A percentile compares a stretch with the other conserved stretches of the same genome.
phyloP scores from a whole-genome alignment of 805 yeast species.

The Candida tammaniensis region DNA sequence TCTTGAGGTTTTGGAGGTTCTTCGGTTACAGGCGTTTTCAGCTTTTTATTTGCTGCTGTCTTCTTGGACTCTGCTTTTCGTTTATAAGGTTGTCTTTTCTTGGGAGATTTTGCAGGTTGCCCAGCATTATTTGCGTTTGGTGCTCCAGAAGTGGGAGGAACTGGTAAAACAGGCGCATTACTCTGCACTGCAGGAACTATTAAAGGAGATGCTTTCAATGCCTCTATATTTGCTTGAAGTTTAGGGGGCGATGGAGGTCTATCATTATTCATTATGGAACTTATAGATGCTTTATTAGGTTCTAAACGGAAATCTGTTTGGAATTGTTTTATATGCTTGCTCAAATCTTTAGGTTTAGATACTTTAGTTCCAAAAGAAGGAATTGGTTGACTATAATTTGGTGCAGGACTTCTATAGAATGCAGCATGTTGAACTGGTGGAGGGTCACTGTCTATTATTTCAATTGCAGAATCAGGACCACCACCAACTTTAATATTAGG shows the following conservation, averaged over 20 bases:
- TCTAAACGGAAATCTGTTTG: slow-evolving; percentile 9
- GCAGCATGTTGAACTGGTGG: too few relatives aligned
- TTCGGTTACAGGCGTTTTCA: slow-evolving; percentile 13
- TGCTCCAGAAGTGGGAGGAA: not conserved
- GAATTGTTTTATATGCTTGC: slow-evolving; percentile 4
- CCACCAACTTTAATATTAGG: slow-evolving; percentile 21
- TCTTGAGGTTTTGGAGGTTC: slow-evolving; percentile 15
- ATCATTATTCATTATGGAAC: slow-evolving; percentile 38
- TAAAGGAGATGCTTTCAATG: too few relatives aligned
- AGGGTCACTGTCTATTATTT: slow-evolving; percentile 9
- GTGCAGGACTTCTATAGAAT: too few relatives aligned
- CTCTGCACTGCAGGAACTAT: not conserved
- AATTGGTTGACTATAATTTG: not conserved
- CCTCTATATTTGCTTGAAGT: not conserved
- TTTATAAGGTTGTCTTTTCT: slow-evolving; percentile 17
- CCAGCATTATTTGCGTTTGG: slow-evolving; percentile 1
- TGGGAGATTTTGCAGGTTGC: slow-evolving; percentile 10
- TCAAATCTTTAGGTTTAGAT: slow-evolving; percentile 2
- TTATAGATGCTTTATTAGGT: slow-evolving; percentile 35
- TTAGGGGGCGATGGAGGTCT: slow-evolving; percentile 16
- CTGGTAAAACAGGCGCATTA: not conserved
- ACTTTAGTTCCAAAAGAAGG: slow-evolving; percentile 1
- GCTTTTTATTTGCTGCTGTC: slow-evolving; percentile 14
- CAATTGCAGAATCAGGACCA: slow-evolving; percentile 8
- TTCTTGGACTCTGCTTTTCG: slow-evolving; percentile 15